phyloP scores from a whole-genome alignment of 495 filamentous ascomycete genomes.

The Entonaema liquescens region DNA sequence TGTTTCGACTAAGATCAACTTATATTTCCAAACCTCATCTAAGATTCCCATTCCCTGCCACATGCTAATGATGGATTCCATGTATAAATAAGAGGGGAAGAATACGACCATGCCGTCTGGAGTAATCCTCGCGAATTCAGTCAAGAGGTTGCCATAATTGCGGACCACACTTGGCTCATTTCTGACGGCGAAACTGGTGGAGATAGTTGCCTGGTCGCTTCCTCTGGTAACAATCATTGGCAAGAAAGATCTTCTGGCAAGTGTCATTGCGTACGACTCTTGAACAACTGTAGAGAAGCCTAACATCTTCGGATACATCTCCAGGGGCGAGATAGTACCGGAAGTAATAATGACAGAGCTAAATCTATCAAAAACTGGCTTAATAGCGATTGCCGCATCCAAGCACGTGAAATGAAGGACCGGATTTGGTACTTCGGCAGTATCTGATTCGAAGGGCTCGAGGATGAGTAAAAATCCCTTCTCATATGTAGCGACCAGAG shows the following conservation, averaged over 20 bases:
- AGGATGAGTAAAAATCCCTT: constrained; percentile 96
- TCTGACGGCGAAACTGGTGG: constrained; percentile 89
- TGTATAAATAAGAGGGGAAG: constrained; percentile 98
- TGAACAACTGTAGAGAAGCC: constrained; percentile 90
- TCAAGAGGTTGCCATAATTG: constrained; percentile 92
- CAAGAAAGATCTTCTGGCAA: constrained; percentile 92
- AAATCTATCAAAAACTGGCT: constrained; percentile 96
- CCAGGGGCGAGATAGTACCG: constrained; percentile 93
- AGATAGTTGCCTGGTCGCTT: constrained; percentile 89
- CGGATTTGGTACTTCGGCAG: constrained; percentile 94
- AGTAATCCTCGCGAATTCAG: constrained; percentile 92
- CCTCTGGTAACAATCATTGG: constrained; percentile 98
- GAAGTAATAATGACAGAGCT: constrained; percentile 98
- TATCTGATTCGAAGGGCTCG: constrained; percentile 95
- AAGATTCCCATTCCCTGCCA: constrained; percentile 99
- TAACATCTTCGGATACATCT: constrained; percentile 99
- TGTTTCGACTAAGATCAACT: constrained; percentile 96
- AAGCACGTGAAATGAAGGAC: constrained; percentile 95
- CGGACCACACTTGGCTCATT: constrained; percentile 94
- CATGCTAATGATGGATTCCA: constrained; percentile 98
- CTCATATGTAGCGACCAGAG: constrained; percentile 95
- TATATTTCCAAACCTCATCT: constrained; percentile 99
- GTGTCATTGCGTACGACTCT: constrained; percentile 96
- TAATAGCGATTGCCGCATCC: constrained; percentile 98
- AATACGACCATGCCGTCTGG: constrained; percentile 98